Evolutionary conservation across 2,329 filamentous ascomycete species (phyloP).

Genomic region (Colletotrichum chrysophilum): DNA sequence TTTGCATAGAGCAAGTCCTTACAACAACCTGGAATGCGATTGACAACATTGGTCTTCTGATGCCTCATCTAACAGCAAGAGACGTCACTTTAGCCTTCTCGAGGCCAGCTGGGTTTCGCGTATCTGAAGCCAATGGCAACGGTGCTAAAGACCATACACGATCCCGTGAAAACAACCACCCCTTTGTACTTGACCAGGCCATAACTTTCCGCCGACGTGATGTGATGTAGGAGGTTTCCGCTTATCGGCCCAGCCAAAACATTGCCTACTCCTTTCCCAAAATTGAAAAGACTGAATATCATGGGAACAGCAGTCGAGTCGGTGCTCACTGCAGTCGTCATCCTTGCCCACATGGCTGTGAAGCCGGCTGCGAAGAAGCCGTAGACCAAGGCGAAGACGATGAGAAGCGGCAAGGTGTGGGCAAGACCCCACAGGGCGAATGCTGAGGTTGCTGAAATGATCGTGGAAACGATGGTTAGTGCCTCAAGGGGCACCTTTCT

Average conservation of each 20-base stretch:
- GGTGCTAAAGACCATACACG: background rate
- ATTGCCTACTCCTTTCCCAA: slow-evolving; percentile 33
- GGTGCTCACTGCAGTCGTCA: slow-evolving; percentile 28
- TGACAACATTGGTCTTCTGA: background rate
- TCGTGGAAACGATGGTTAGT: slow-evolving; percentile 44
- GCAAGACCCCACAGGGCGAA: slow-evolving; percentile 62
- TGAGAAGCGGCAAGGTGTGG: slow-evolving; percentile 45
- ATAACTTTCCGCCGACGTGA: background rate
- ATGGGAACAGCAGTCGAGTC: slow-evolving; percentile 27
- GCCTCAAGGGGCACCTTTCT: slow-evolving; percentile 45
- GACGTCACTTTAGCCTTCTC: background rate
- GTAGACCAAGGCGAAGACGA: slow-evolving; percentile 57
- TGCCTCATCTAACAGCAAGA: background rate
- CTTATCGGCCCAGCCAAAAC: slow-evolving; percentile 28
- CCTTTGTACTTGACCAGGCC: background rate
- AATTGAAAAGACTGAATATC: slow-evolving; percentile 30
- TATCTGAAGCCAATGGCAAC: background rate
- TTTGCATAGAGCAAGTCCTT: background rate
- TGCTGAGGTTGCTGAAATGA: slow-evolving; percentile 51
- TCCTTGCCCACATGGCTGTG: slow-evolving; percentile 29
- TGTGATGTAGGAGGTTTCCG: slow-evolving; percentile 20
- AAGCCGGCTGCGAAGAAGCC: slow-evolving; percentile 59
- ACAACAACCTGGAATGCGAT: background rate
- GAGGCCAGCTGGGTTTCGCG: background rate
- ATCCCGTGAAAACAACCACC: background rate